Evolutionary conservation across 176 grass and related monocot genomes (phyloP), one percentile per base, ranked within the genome.

Genomic region (Metroxylon sagu): DNA sequence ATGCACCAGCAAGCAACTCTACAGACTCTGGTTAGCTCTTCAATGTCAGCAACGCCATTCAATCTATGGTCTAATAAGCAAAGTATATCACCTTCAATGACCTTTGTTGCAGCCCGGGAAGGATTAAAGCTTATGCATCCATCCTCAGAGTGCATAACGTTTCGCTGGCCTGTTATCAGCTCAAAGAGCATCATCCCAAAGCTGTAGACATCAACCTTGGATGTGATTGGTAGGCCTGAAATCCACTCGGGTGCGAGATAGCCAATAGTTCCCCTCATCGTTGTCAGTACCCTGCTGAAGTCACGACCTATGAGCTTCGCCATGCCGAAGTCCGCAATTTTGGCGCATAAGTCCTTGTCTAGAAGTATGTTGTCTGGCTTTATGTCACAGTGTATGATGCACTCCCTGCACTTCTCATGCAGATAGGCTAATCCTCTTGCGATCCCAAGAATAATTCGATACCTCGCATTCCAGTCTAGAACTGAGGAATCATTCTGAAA

Each of bases 361-460:
- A 80, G 14, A 48, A 85, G 61, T 67, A 80, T 31, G 69, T 85
- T 85, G 17, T 79, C 72, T 2, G 82, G 67, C 26, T 85, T 85
- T 29, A 80, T 52, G 26, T 76, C 72, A 19, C 72, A 80, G 35
- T 85, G 67, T 49, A 76, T 80, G 14, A 85, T 85, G 56, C 28
- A 25, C 1, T 76, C 60, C 16, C 25, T 49, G 52, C 71, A 85
- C 59, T 75, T 49, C 43, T 76, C 71, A 57, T 85, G 66, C 35
- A 72, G 77, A 63, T 80, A 80, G 14, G 17, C 25, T 60, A 80
- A 18, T 27, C 76, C 60, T 55, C 57, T 74, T 26, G 67, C 60
- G 49, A 76, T 26, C 23, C 76, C 67, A 30, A 76, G 54, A 35
- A 59, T 59, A 28, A 83, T 15, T 57, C 54, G 54, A 60, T 75